Base-by-base conservation (phyloP, 208 protist species). In the Trypanosoma cruzi region DNA sequence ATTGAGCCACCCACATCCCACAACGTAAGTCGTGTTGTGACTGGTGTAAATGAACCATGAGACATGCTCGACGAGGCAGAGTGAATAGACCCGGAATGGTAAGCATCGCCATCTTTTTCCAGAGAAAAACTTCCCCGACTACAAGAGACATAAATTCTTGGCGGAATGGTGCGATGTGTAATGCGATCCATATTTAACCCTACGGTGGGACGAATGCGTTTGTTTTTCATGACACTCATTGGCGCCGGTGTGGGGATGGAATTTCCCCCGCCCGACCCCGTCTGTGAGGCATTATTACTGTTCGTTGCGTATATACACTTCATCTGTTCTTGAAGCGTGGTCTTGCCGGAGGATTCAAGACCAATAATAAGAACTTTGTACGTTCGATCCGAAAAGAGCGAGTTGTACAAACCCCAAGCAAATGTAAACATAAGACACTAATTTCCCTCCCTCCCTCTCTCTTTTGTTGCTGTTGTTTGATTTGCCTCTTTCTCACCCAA, bases 311-410 rank as follows among this genome's bases (percentile, higher is more conserved):
- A 93, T 63, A 87, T 88, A 56, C 81, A 92, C 74, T 99, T 99
- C 18, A 99, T 65, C 79, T 99, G 98, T 83, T 99, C 99, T 4
- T 99, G 79, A 56, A 99, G 90, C n/a, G 96, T 98, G 29, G 99
- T 99, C 80, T 99, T 99, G 44, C 98, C 98, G 13, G 90, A 90
- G n/a, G 87, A 88, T 77, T 99, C 98, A 29, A 94, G 79, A 40
- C 97, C 97, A 32, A 99, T 74, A 53, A 99, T 94, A 29, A 99
- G 82, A 37, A 98, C 91, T 60, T 90, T 79, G 54, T 89, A 96
- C 64, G 97, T 85, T 6, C 80, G 63, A n/a, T 95, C 92, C 55
- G 66, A 68, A 75, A 97, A 97, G 2, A 97, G 31, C 31, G 65
- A 75, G 40, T 71, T 80, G 68, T 91, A 96, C 37, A 96, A 58